These are phyloP conservation scores for Papiliotrema laurentii DNA, from an alignment of 1,284 basidiomycete genomes.

Conservation along the genomic window DNA sequence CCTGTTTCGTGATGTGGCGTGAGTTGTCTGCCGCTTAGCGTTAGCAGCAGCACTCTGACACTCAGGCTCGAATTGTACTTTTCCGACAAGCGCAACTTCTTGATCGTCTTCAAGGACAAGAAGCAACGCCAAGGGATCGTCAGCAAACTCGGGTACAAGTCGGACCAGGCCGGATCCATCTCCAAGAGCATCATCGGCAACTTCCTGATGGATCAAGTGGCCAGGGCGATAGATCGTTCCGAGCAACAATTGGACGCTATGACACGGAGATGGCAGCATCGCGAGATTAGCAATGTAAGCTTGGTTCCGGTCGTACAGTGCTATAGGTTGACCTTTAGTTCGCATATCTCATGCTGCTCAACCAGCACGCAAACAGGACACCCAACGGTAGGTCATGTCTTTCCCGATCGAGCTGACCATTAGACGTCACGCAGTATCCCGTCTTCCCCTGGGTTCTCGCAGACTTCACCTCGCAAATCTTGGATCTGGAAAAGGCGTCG, in stretches of 20 bases:
- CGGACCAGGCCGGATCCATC: constrained; percentile 39
- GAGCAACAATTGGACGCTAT: constrained; percentile 46
- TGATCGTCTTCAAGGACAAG: constrained; percentile 71
- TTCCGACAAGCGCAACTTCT: constrained; percentile 74
- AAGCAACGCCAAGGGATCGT: constrained; percentile 62
- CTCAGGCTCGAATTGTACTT: constrained; percentile 83
- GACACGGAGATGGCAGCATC: constrained; percentile 68
- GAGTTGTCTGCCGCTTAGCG: constrained; percentile 42
- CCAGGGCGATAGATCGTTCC: constrained; percentile 41
- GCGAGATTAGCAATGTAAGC: constrained; percentile 79
- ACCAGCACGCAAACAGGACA: constrained; percentile 84
- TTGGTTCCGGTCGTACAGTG: background rate
- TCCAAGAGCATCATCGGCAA: constrained; percentile 42
- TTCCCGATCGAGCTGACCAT: constrained; percentile 8
- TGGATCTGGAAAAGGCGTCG: constrained; percentile 64
- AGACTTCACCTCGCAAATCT: constrained; percentile 70
- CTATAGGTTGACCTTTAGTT: constrained; percentile 57
- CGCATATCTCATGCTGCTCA: constrained; percentile 77
- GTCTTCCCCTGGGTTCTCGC: constrained; percentile 83
- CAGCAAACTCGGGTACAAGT: constrained; percentile 53
- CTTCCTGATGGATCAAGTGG: constrained; percentile 46
- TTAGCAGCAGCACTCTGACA: background rate
- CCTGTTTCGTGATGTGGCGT: constrained; percentile 85
- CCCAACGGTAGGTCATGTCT: constrained; percentile 57
- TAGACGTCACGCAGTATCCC: constrained; percentile 87